phyloP scores from a whole-genome alignment of 169 alveolate species.

The Cryptosporidium meleagridis region DNA sequence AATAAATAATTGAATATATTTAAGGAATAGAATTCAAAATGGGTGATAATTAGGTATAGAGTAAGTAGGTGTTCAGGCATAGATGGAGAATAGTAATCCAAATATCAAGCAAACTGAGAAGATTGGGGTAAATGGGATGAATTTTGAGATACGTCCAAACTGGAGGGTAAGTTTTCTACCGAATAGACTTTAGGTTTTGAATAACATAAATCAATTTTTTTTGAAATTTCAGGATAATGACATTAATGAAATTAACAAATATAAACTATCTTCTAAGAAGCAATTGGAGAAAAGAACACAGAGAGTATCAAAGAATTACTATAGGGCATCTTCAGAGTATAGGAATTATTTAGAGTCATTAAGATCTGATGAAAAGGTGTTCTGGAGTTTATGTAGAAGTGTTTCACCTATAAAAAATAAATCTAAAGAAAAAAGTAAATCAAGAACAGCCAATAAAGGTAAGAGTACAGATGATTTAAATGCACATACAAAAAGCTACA shows the following conservation, averaged over 20 bases:
- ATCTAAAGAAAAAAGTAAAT: background rate
- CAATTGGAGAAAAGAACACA: slow-evolving; percentile 42
- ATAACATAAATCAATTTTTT: background rate
- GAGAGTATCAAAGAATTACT: slow-evolving; percentile 45
- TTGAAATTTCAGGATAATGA: slow-evolving; percentile 11
- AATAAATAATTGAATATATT: background rate
- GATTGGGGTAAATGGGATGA: slow-evolving; percentile 25
- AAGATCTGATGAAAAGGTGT: slow-evolving; percentile 16
- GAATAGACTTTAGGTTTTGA: background rate
- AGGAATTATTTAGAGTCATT: slow-evolving; percentile 34
- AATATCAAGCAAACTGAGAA: background rate
- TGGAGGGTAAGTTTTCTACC: slow-evolving; percentile 57
- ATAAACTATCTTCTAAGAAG: slow-evolving; percentile 40
- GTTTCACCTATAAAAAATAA: slow-evolving; percentile 39
- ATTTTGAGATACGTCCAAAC: slow-evolving; percentile 61
- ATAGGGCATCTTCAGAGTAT: slow-evolving; percentile 55
- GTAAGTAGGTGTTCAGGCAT: background rate
- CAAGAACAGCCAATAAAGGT: background rate
- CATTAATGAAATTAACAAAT: background rate
- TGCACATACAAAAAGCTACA: background rate
- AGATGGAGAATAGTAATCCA: background rate
- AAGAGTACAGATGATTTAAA: background rate
- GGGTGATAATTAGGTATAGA: background rate
- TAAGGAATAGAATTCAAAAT: background rate
- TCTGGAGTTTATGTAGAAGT: slow-evolving; percentile 55